These are phyloP conservation scores for Alternaria solani DNA, from an alignment of 2,329 filamentous ascomycete genomes.

Conservation along the genomic window DNA sequence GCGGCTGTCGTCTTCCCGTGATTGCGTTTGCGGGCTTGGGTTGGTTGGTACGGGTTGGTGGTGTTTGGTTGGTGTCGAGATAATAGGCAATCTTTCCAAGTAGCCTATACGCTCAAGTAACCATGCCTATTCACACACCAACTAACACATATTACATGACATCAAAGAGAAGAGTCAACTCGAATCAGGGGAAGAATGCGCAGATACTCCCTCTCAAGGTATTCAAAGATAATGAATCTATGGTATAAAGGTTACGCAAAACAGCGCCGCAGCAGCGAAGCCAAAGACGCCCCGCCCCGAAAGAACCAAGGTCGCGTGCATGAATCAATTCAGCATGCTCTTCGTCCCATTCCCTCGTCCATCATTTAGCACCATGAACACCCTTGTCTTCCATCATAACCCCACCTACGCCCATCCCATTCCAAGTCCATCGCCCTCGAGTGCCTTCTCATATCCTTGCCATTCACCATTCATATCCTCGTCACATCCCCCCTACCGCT, in stretches of 20 bases:
- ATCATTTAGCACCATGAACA: not conserved
- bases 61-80: not conserved
- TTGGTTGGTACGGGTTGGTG: too few relatives aligned
- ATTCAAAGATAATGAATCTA: constrained; percentile 15
- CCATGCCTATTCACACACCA: not conserved
- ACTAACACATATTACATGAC: constrained; percentile 12
- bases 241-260: constrained; percentile 12
- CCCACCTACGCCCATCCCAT: not conserved
- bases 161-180: not conserved
- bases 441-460: not conserved
- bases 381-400: not conserved
- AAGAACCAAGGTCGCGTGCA: not conserved
- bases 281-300: constrained; percentile 1
- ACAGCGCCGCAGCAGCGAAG: not conserved
- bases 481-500: constrained; percentile 14
- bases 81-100: not conserved
- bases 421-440: not conserved
- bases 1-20: constrained; percentile 9
- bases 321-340: not conserved
- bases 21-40: not conserved
- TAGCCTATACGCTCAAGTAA: too few relatives aligned
- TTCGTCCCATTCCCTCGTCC: not conserved
- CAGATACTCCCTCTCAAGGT: not conserved
- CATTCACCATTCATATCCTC: not conserved
- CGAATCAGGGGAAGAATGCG: not conserved